A percentile compares a stretch with the other conserved stretches of the same genome.
phyloP scores from a whole-genome alignment of 108 stramenopile species.

The Thalassiosira profunda region DNA sequence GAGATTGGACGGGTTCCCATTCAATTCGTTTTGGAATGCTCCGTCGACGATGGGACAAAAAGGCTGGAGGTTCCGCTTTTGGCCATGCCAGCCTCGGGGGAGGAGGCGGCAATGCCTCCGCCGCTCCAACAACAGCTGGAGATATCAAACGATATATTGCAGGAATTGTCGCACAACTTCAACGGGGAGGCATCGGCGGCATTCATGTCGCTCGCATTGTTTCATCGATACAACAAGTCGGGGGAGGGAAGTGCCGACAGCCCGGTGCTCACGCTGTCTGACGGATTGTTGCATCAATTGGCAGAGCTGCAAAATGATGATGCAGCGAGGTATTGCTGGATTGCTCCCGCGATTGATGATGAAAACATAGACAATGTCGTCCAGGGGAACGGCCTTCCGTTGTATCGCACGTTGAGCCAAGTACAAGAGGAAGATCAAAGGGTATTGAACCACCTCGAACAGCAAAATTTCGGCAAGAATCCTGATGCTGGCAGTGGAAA shows the following conservation, averaged over 20 bases:
- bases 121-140: constrained; percentile 1
- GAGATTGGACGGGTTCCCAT: constrained; percentile 26
- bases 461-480: constrained; percentile 8
- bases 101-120: not conserved
- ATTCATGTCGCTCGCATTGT: constrained; percentile 33
- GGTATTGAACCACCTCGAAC: constrained; percentile 3
- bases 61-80: constrained; percentile 38
- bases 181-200: constrained; percentile 35
- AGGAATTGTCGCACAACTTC: constrained; percentile 37
- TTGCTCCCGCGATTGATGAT: not conserved
- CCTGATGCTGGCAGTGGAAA: not conserved
- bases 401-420: constrained; percentile 25
- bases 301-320: constrained; percentile 14
- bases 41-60: constrained; percentile 34
- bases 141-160: constrained; percentile 32
- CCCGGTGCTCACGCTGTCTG: constrained; percentile 22
- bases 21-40: constrained; percentile 37
- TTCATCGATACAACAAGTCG: constrained; percentile 29
- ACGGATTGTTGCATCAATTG: constrained; percentile 12
- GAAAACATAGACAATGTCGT: constrained; percentile 16
- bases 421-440: constrained; percentile 32
- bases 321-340: constrained; percentile 32
- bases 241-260: not conserved
- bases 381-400: constrained; percentile 14
- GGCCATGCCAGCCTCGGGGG: constrained; percentile 16